Conservation (phyloP, 2,329 filamentous ascomycete species). For the Penicillium frequentans region DNA sequence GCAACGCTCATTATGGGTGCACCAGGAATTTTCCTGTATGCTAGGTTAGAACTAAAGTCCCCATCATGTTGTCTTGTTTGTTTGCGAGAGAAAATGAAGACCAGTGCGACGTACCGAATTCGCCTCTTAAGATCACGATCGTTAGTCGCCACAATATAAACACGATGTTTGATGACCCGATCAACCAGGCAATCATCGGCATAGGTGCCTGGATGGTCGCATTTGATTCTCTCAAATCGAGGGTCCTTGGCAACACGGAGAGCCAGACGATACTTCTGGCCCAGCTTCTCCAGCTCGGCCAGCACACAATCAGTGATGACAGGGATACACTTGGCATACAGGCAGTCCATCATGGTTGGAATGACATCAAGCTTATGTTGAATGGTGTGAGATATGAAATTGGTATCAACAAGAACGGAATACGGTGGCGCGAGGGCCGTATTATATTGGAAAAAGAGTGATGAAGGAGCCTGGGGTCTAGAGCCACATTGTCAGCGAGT, state of each 20-base stretch:
- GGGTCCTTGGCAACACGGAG: constrained; percentile 85
- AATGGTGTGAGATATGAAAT: constrained; percentile 88
- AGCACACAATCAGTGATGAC: constrained; percentile 83
- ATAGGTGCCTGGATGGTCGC: constrained; percentile 86
- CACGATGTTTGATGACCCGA: constrained; percentile 68
- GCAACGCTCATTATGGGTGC: constrained; percentile 73
- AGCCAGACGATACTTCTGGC: constrained; percentile 83
- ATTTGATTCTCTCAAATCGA: constrained; percentile 79
- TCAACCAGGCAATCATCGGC: constrained; percentile 85
- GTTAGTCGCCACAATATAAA: constrained; percentile 74
- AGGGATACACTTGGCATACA: constrained; percentile 88
- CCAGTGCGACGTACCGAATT: constrained; percentile 51
- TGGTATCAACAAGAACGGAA: constrained; percentile 78
- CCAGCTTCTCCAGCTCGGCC: constrained; percentile 85
- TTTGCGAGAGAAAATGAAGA: not conserved
- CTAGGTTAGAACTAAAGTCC: not conserved
- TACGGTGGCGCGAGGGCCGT: constrained; percentile 82
- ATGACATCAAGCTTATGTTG: constrained; percentile 86
- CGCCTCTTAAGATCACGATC: constrained; percentile 77
- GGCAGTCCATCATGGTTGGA: constrained; percentile 86
- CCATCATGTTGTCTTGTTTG: not conserved
- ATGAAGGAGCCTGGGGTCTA: constrained; percentile 74
- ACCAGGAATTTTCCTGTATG: constrained; percentile 66
- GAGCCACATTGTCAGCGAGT: not conserved
- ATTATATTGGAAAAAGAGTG: constrained; percentile 88